Conservation (phyloP, 345 rosid species). For the Anacardium occidentale region DNA sequence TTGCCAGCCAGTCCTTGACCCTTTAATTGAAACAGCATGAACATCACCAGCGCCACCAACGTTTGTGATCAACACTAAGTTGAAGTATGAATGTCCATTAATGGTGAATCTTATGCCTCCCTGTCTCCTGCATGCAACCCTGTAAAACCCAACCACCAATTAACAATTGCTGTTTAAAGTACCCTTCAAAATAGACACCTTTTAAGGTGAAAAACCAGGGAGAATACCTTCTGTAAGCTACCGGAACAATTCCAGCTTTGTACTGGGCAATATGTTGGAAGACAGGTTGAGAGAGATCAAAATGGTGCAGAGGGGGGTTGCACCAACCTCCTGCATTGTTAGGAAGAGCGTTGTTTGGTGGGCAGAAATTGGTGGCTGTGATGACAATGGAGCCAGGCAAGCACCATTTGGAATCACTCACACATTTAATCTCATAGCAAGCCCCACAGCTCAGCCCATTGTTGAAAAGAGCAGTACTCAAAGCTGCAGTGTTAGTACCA, state of each 20-base stretch:
- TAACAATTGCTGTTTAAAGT: neutral
- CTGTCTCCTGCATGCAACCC: slow-evolving; percentile 66
- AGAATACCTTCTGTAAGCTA: slow-evolving; percentile 58
- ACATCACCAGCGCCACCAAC: slow-evolving; percentile 87
- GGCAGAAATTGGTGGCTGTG: slow-evolving; percentile 86
- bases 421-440: slow-evolving; percentile 68
- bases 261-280: slow-evolving; percentile 84
- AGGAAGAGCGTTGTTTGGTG: slow-evolving; percentile 74
- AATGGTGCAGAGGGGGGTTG: slow-evolving; percentile 79
- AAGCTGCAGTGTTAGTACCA: slow-evolving; percentile 77
- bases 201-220: neutral
- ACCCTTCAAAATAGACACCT: neutral
- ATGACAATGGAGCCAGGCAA: slow-evolving; percentile 62
- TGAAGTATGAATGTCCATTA: slow-evolving; percentile 83
- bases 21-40: slow-evolving; percentile 55
- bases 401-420: slow-evolving; percentile 63
- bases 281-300: slow-evolving; percentile 79
- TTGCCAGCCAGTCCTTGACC: slow-evolving; percentile 74
- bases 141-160: slow-evolving; percentile 15
- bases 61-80: slow-evolving; percentile 67
- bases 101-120: slow-evolving; percentile 77
- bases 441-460: slow-evolving; percentile 76
- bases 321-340: slow-evolving; percentile 85
- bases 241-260: slow-evolving; percentile 76
- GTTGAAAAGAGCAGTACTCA: slow-evolving; percentile 79